Conservation (phyloP, 371 early-diverging fungal genomes). For the Apophysomyces trapeziformis region DNA sequence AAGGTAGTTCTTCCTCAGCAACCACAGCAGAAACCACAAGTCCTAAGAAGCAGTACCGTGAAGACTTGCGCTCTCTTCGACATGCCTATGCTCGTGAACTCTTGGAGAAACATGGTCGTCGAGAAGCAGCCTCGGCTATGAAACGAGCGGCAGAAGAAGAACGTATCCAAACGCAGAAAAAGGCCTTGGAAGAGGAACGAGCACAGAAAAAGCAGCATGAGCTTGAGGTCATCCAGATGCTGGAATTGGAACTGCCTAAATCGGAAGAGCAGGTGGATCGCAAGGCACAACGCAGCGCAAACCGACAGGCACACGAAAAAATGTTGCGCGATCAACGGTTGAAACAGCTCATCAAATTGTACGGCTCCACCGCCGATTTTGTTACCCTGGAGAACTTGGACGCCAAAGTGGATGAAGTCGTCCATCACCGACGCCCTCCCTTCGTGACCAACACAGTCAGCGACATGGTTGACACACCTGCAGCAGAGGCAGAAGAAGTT, state of each 20-base stretch:
- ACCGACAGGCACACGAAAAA: conserved; percentile 32
- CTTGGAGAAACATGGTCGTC: conserved; percentile 41
- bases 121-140: conserved; percentile 31
- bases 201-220: conserved; percentile 26
- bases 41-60: conserved; percentile 38
- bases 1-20: background rate
- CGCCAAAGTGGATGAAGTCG: conserved; percentile 35
- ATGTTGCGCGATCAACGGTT: conserved; percentile 26
- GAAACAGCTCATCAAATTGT: conserved; percentile 40
- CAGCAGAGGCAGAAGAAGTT: conserved; percentile 32
- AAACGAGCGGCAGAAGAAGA: conserved; percentile 26
- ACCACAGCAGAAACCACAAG: conserved; percentile 17
- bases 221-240: conserved; percentile 30
- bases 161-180: conserved; percentile 19
- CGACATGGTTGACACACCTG: conserved; percentile 36
- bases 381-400: conserved; percentile 55
- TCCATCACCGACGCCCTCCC: conserved; percentile 25
- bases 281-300: conserved; percentile 26
- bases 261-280: conserved; percentile 13
- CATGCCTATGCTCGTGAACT: conserved; percentile 50
- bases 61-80: conserved; percentile 40
- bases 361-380: conserved; percentile 36
- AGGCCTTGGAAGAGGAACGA: conserved; percentile 26
- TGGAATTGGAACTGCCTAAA: conserved; percentile 24
- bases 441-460: conserved; percentile 28